Percentiles rank a stretch among this genome's conserved stretches.
These are phyloP conservation scores for Daldinia concentrica DNA, from an alignment of 495 filamentous ascomycete genomes.

Conservation along the genomic window DNA sequence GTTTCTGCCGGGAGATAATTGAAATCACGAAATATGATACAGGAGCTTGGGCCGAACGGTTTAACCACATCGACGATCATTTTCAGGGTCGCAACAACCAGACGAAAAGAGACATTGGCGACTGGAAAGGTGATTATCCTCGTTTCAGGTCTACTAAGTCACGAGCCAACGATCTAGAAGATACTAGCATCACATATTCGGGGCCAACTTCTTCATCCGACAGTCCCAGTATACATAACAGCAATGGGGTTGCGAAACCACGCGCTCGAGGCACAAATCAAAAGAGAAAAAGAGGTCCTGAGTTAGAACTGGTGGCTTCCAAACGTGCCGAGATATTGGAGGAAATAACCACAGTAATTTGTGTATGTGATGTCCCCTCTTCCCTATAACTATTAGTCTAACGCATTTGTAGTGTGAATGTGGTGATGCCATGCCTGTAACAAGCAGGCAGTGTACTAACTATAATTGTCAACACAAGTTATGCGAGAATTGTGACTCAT, in stretches of 20 bases:
- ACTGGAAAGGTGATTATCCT: slow-evolving; percentile 51
- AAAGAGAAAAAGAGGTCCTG: slow-evolving; percentile 44
- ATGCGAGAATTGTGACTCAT: slow-evolving; percentile 32
- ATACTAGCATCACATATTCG: slow-evolving; percentile 7
- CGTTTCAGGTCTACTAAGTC: not conserved
- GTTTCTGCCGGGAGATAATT: slow-evolving; percentile 75
- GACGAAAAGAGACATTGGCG: slow-evolving; percentile 44
- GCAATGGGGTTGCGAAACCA: slow-evolving; percentile 5
- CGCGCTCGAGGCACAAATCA: slow-evolving; percentile 11
- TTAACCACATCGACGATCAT: slow-evolving; percentile 89
- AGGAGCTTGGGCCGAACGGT: slow-evolving; percentile 77
- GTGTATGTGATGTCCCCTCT: slow-evolving; percentile 22
- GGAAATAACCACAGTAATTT: slow-evolving; percentile 18
- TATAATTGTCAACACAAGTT: slow-evolving; percentile 39
- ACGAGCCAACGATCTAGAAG: slow-evolving; percentile 22
- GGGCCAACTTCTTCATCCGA: slow-evolving; percentile 5
- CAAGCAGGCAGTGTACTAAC: slow-evolving; percentile 35
- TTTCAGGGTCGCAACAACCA: slow-evolving; percentile 59
- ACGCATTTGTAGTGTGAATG: slow-evolving; percentile 38
- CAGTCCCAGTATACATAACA: not conserved
- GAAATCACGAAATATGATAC: slow-evolving; percentile 62
- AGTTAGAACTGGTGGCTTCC: not conserved
- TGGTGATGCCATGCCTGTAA: slow-evolving; percentile 31
- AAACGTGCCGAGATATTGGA: slow-evolving; percentile 25
- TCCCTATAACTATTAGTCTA: slow-evolving; percentile 20